A percentile compares a stretch with the other conserved stretches of the same genome.
Evolutionary conservation across 495 filamentous ascomycete genomes (phyloP).

Genomic region (Daldinia bambusicola): DNA sequence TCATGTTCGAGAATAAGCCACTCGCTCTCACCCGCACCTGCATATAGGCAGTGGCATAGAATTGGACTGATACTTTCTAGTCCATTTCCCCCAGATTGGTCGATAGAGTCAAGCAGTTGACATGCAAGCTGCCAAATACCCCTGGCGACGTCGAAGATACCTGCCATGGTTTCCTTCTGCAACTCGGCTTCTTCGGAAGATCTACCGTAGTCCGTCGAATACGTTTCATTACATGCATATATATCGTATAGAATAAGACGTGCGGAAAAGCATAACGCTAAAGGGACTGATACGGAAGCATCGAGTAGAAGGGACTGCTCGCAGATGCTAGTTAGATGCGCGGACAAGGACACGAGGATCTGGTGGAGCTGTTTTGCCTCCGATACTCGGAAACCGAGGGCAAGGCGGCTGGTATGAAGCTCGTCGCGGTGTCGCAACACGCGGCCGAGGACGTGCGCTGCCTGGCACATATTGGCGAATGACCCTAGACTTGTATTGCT

Average conservation of each 20-base stretch:
- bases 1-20: conserved; percentile 39
- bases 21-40: conserved; percentile 34
- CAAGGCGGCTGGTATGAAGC: conserved; percentile 4
- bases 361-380: conserved; percentile 40
- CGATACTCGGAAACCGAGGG: conserved; percentile 23
- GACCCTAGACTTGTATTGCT: conserved; percentile 38
- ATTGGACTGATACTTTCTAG: conserved; percentile 22
- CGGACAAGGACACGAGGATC: conserved; percentile 28
- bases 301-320: not conserved
- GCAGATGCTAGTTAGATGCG: conserved; percentile 17
- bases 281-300: conserved; percentile 1
- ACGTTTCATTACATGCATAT: conserved; percentile 42
- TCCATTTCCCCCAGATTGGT: not conserved
- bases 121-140: conserved; percentile 26
- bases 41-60: conserved; percentile 38
- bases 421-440: conserved; percentile 50
- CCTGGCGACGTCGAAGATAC: conserved; percentile 22
- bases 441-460: conserved; percentile 53
- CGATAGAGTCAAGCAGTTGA: conserved; percentile 22
- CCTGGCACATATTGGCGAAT: conserved; percentile 58
- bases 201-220: conserved; percentile 34
- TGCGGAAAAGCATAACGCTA: conserved; percentile 38
- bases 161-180: conserved; percentile 29
- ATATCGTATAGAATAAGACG: conserved; percentile 37
- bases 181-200: conserved; percentile 39